Evolutionary conservation across 176 grass and related monocot genomes (phyloP).

Genomic region (Carex scoparia): DNA sequence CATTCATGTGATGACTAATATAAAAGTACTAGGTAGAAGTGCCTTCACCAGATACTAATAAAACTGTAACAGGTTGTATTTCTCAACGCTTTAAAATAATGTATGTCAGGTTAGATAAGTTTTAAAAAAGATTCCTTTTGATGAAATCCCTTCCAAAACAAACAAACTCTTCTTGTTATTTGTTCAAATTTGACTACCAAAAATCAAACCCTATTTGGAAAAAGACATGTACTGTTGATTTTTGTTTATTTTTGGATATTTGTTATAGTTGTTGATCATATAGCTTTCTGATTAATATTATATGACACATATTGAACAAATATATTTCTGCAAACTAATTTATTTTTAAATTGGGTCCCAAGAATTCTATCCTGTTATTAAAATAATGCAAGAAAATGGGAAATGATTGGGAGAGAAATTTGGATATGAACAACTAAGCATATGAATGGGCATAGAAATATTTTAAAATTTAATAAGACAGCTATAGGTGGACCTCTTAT

Average conservation of each 20-base stretch:
- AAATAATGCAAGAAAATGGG: slow-evolving; percentile 10
- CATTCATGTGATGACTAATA: neutral
- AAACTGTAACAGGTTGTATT: slow-evolving; percentile 6
- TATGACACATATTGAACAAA: neutral
- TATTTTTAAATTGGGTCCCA: neutral
- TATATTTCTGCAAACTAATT: neutral
- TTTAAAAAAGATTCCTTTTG: neutral
- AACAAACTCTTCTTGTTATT: neutral
- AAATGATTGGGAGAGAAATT: neutral
- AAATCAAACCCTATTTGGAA: neutral
- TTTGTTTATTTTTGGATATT: neutral
- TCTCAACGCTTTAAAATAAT: neutral
- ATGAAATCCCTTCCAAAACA: neutral
- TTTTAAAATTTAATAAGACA: neutral
- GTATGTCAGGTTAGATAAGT: slow-evolving; percentile 1
- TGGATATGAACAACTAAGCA: slow-evolving; percentile 2
- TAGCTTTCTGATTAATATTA: neutral
- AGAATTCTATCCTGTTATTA: neutral
- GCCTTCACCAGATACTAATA: slow-evolving; percentile 14
- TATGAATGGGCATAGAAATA: neutral
- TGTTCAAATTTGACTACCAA: neutral
- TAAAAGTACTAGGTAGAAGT: slow-evolving; percentile 11
- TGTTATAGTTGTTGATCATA: neutral
- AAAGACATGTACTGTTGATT: neutral
- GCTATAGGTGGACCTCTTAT: slow-evolving; percentile 2